A percentile compares a stretch with the other conserved stretches of the same genome.
These are phyloP conservation scores for Pachysolen tannophilus DNA, from an alignment of 805 yeast species.

Conservation along the genomic window DNA sequence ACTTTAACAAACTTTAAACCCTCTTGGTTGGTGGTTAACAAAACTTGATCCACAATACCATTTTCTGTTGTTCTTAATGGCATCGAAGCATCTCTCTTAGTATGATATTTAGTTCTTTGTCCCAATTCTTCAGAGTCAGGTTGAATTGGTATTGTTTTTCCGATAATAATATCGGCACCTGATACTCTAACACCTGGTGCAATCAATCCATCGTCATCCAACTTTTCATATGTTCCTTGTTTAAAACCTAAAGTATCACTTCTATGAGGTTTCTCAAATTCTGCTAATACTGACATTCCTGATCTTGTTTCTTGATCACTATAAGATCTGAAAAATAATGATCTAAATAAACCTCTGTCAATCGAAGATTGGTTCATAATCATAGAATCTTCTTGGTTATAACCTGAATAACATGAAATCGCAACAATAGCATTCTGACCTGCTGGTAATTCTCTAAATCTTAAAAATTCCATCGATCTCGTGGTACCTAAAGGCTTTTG, in stretches of 20 bases:
- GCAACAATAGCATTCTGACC: constrained; percentile 99
- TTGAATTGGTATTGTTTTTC: constrained; percentile 99
- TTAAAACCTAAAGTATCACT: constrained; percentile 91
- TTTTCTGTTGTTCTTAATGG: constrained; percentile 94
- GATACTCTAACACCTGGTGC: constrained; percentile 98
- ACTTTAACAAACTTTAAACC: constrained; percentile 97
- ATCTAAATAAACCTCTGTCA: constrained; percentile 93
- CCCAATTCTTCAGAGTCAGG: constrained; percentile 98
- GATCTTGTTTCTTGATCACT: constrained; percentile 98
- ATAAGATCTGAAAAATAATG: constrained; percentile 92
- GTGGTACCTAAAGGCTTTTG: constrained; percentile 98
- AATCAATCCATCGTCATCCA: constrained; percentile 96
- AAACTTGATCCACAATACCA: constrained; percentile 97
- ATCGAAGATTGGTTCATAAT: constrained; percentile 98
- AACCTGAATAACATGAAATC: constrained; percentile 95
- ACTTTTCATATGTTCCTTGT: constrained; percentile 96
- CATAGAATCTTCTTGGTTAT: constrained; percentile 99
- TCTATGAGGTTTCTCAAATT: constrained; percentile 94
- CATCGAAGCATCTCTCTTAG: constrained; percentile 97
- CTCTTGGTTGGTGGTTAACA: constrained; percentile 95
- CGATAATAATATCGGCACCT: constrained; percentile 97
- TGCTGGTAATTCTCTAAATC: constrained; percentile 96
- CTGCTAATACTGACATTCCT: constrained; percentile 97
- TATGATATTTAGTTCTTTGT: constrained; percentile 96
- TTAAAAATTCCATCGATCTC: constrained; percentile 93